Conservation (phyloP, 805 yeast species). For the Metschnikowia cubensis region DNA sequence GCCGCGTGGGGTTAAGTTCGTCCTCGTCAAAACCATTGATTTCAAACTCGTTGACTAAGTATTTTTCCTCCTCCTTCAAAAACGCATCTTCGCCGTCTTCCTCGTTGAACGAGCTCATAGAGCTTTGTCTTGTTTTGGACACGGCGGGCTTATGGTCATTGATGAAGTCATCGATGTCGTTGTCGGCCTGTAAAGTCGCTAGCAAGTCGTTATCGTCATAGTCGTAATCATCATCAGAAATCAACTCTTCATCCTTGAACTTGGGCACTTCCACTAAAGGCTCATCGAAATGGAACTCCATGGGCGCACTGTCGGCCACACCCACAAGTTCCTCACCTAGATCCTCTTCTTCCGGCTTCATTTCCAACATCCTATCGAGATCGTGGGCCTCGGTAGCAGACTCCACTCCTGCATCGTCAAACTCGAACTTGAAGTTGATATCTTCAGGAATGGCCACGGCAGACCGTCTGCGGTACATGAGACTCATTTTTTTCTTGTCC, state of each 20-base stretch:
- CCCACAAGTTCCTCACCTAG: constrained; percentile 50
- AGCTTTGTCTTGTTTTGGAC: constrained; percentile 21
- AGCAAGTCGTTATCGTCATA: constrained; percentile 46
- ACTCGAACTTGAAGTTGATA: constrained; percentile 39
- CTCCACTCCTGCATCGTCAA: constrained; percentile 27
- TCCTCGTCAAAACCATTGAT: constrained; percentile 45
- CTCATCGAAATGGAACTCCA: constrained; percentile 30
- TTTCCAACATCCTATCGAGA: constrained; percentile 17
- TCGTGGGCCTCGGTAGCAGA: constrained; percentile 9
- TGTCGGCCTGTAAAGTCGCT: constrained; percentile 46
- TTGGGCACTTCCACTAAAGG: constrained; percentile 47
- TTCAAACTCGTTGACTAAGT: constrained; percentile 43
- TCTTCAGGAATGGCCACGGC: constrained; percentile 42
- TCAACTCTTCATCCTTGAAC: constrained; percentile 44
- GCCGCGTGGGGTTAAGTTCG: constrained; percentile 30
- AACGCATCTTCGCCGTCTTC: constrained; percentile 37
- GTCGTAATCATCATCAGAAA: constrained; percentile 65
- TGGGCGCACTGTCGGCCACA: constrained; percentile 7
- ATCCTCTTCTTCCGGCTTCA: constrained; percentile 47
- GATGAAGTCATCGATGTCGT: constrained; percentile 38
- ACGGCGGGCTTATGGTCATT: constrained; percentile 6
- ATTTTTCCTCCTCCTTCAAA: constrained; percentile 42
- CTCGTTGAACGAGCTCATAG: constrained; percentile 31
- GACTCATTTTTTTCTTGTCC: constrained; percentile 10
- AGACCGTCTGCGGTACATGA: constrained; percentile 27